Evolutionary conservation across 1,284 basidiomycete species (phyloP).

Genomic region (Ustilago cynodontis): DNA sequence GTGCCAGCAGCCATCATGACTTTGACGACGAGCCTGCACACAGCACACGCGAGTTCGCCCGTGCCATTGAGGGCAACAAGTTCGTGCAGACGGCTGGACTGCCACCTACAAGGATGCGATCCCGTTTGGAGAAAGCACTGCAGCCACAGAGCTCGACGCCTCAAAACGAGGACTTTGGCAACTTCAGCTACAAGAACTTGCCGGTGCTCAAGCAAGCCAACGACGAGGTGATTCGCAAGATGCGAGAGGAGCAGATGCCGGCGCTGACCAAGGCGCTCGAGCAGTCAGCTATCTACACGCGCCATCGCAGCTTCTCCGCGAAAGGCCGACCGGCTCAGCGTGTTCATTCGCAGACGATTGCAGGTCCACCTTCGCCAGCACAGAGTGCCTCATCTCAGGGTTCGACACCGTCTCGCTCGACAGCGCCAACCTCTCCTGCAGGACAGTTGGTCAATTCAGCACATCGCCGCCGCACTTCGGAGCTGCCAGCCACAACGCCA

Average conservation of each 20-base stretch:
- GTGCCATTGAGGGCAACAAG: constrained; percentile 57
- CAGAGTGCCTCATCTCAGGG: constrained; percentile 92
- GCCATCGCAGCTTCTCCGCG: constrained; percentile 61
- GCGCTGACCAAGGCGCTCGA: constrained; percentile 57
- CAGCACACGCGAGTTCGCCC: constrained; percentile 52
- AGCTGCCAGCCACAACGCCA: constrained; percentile 28
- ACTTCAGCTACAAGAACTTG: constrained; percentile 98
- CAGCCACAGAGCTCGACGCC: constrained; percentile 25
- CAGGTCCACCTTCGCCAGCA: constrained; percentile 77
- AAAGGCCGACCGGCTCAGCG: constrained; percentile 55
- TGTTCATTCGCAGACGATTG: constrained; percentile 36
- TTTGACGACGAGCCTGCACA: constrained; percentile 81
- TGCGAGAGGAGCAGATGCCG: constrained; percentile 72
- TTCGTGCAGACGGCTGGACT: constrained; percentile 66
- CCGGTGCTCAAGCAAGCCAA: constrained; percentile 97
- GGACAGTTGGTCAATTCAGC: constrained; percentile 67
- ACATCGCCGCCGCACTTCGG: constrained; percentile 51
- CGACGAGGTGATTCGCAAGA: constrained; percentile 95
- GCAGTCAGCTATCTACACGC: constrained; percentile 53
- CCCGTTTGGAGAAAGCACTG: constrained; percentile 38
- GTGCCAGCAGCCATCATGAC: constrained; percentile 85
- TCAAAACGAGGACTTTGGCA: constrained; percentile 86
- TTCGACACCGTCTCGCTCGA: constrained; percentile 84
- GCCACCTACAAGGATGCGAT: constrained; percentile 65
- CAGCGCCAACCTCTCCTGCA: constrained; percentile 79